Base-by-base conservation (phyloP, 2,329 filamentous ascomycete genomes). In the Sporothrix humicola region DNA sequence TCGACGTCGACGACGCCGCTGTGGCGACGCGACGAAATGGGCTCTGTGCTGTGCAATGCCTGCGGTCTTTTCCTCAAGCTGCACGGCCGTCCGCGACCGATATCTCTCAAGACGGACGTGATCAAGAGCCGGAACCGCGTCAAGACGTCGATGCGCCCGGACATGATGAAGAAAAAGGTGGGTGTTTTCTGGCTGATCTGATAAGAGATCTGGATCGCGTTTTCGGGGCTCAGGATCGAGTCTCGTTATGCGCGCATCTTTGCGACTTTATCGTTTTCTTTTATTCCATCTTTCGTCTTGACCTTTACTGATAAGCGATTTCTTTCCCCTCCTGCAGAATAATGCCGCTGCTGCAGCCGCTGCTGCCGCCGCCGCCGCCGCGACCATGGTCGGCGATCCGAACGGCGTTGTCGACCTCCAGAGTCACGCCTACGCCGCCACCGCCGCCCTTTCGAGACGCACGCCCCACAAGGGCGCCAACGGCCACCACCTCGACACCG, bases 61-160 rank as follows among this genome's bases (percentile, higher is more conserved):
- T 99, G 96, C 83, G 96, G 96, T 74, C 88, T 99, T 73, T 99
- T 98, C 83, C 88, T 98, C 79, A 99, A 99, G 87, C 88, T 99
- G 78, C 96, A 99, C 82, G 95, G 95, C 76, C 92, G 95, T 37
- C 90, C 96, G 75, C 91, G 96, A 73, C 96, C 96, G 78, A 98
- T 97, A 82, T 97, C 93, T 78, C 88, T 99, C 79, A 99, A 99
- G 87, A 98, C 96, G 68, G 96, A 99, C 86, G 95, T 98, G 78
- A 99, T 99, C 85, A 99, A 99, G 87, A 98, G 95, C 85, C 94
- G 96, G 79, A 99, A 99, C 84, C 91, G 96, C 77, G 95, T 98
- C 78, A 98, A 98, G 87, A 96, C 94, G 61, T 77, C 77, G 42
- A 89, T 90, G 82, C 88, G 89, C 72, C 89, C 92, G 9, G 93